A percentile compares a stretch with the other conserved stretches of the same genome.
phyloP scores from a whole-genome alignment of 306 rosid species.

The Pterocarpus macrocarpus region DNA sequence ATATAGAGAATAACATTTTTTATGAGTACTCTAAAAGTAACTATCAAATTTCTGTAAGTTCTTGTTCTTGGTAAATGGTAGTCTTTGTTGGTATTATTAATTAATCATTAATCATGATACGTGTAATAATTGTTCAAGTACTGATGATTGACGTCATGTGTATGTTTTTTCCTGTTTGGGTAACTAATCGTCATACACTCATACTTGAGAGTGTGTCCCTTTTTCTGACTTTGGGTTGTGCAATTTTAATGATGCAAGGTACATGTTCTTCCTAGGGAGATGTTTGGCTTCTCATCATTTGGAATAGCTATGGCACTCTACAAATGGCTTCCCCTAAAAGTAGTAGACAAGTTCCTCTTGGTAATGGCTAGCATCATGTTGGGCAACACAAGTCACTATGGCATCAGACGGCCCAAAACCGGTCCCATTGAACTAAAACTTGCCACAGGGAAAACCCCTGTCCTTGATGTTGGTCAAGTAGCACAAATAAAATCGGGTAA shows the following conservation, averaged over 20 bases:
- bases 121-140: neutral
- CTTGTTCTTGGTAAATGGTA: no score
- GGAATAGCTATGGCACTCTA: constrained; percentile 77
- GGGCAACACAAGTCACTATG: constrained; percentile 80
- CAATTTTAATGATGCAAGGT: constrained; percentile 66
- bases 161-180: constrained; percentile 43
- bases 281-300: constrained; percentile 87
- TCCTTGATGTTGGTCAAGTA: constrained; percentile 87
- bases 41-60: no score
- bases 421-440: constrained; percentile 92
- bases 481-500: constrained; percentile 76
- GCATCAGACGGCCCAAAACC: constrained; percentile 87
- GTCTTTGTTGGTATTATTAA: neutral
- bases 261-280: constrained; percentile 89
- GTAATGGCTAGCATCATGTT: constrained; percentile 55
- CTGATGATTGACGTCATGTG: constrained; percentile 38
- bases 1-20: no score
- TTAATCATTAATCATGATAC: constrained; percentile 23
- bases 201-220: constrained; percentile 21
- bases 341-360: constrained; percentile 79
- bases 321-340: constrained; percentile 74
- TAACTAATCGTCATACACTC: neutral
- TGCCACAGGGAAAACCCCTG: constrained; percentile 90
- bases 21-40: no score
- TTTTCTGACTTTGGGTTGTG: constrained; percentile 33